Percentiles rank a stretch among this genome's conserved stretches.
These are phyloP conservation scores for Dysphania ambrosioides DNA, from an alignment of 148 eudicot genomes.

Conservation along the genomic window DNA sequence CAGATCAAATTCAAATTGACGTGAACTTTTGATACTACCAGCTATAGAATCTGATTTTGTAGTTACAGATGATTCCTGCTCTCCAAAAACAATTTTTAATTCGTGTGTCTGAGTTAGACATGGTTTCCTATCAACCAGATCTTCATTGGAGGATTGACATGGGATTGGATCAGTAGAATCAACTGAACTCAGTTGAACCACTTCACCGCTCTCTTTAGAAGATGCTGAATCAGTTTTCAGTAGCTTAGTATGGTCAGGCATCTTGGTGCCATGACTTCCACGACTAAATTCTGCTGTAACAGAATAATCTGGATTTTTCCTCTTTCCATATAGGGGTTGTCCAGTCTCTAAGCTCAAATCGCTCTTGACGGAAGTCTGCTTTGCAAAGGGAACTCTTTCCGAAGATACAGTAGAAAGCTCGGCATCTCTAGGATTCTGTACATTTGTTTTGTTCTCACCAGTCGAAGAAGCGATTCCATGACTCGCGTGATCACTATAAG, in stretches of 20 bases:
- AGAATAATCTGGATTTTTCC: conserved; percentile 15
- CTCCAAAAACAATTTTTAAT: conserved; percentile 20
- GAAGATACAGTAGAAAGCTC: conserved; percentile 28
- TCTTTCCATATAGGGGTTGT: conserved; percentile 19
- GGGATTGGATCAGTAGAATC: conserved; percentile 26
- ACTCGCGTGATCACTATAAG: conserved; percentile 14
- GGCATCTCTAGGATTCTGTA: conserved; percentile 19
- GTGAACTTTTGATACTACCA: conserved; percentile 8
- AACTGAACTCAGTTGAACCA: conserved; percentile 26
- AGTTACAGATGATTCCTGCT: conserved; percentile 20
- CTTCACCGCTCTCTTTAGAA: conserved; percentile 28
- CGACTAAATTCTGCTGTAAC: conserved; percentile 13
- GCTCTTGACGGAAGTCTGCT: conserved; percentile 30
- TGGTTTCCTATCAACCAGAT: conserved; percentile 13
- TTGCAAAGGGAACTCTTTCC: conserved; percentile 21
- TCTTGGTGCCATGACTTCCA: conserved; percentile 2
- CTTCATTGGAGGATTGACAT: conserved; percentile 16
- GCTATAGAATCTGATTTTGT: conserved; percentile 16
- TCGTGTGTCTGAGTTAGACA: conserved; percentile 21
- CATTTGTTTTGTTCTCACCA: conserved; percentile 23
- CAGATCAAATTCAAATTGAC: conserved; percentile 42
- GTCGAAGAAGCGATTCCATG: conserved; percentile 18
- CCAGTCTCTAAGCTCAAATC: conserved; percentile 35
- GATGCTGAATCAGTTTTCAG: conserved; percentile 27
- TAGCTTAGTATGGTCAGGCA: conserved; percentile 14